Percentiles rank a stretch among this genome's conserved stretches.
These are phyloP conservation scores for Babesia ovata DNA, from an alignment of 169 alveolate genomes.

Conservation along the genomic window DNA sequence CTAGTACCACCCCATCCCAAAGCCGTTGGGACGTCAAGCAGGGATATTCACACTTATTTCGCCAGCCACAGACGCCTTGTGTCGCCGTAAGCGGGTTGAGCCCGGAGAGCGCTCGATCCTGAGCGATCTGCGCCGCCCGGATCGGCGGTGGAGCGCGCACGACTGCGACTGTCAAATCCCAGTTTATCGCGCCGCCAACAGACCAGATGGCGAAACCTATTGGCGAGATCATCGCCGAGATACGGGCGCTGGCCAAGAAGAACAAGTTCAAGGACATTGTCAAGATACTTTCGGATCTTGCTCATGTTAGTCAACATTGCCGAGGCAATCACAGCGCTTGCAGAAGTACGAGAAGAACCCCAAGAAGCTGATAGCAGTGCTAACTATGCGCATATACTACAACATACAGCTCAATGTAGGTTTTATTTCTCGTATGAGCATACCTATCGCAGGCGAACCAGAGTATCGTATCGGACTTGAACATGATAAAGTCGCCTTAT, in stretches of 20 bases:
- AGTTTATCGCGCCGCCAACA: background rate
- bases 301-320: conserved; percentile 13
- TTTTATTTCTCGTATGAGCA: background rate
- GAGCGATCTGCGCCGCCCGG: background rate
- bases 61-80: background rate
- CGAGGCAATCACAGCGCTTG: background rate
- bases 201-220: conserved; percentile 19
- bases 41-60: background rate
- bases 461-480: conserved; percentile 38
- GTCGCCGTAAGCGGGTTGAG: too few species aligned
- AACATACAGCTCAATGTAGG: conserved; percentile 51
- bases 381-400: conserved; percentile 56
- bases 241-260: conserved; percentile 22
- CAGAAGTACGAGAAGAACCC: conserved; percentile 56
- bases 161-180: background rate
- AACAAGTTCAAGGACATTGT: conserved; percentile 47
- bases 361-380: conserved; percentile 37
- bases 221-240: conserved; percentile 26
- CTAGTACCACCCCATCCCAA: background rate
- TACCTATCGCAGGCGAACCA: conserved; percentile 16
- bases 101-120: background rate
- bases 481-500: conserved; percentile 42
- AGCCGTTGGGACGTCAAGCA: background rate
- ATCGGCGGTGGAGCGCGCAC: background rate
- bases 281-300: conserved; percentile 45